phyloP scores from a whole-genome alignment of 1,284 basidiomycete genomes.

The Sanguinoderma infundibulare region DNA sequence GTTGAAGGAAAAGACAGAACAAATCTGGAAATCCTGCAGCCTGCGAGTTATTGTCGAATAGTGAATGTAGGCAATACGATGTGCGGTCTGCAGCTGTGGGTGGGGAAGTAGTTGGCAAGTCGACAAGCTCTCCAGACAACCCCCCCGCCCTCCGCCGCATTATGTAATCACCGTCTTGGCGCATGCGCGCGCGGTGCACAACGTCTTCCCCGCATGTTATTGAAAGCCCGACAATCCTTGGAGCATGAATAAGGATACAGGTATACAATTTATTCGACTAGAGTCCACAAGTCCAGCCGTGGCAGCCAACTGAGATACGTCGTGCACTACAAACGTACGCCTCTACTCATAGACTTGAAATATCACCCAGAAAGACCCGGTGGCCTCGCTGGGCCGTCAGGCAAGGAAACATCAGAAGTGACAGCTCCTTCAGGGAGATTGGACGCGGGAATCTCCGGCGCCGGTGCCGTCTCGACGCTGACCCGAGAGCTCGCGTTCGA shows the following conservation, averaged over 20 bases:
- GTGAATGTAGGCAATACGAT: no score
- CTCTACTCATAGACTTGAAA: not conserved
- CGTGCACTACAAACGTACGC: not conserved
- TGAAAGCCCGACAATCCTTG: no score
- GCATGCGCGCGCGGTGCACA: no score
- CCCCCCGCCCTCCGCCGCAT: no score
- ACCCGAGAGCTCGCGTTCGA: not conserved
- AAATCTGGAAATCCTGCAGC: not conserved
- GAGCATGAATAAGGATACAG: not conserved
- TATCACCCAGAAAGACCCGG: not conserved
- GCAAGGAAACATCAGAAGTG: not conserved
- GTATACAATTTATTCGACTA: not conserved
- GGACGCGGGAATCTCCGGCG: not conserved
- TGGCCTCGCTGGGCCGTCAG: not conserved
- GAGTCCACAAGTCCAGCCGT: not conserved
- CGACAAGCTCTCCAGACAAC: no score
- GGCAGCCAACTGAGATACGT: no score
- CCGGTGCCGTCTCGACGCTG: not conserved
- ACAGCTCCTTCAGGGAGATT: not conserved
- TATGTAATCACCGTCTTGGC: no score
- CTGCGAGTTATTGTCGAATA: no score
- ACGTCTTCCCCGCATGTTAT: no score
- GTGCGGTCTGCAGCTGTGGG: no score
- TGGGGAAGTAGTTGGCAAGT: no score
- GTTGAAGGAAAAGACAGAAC: not conserved